Evolutionary conservation across 352 stramenopile genomes (phyloP), one percentile per base, ranked within the genome.

Genomic region (Salisapilia sapeloensis): DNA sequence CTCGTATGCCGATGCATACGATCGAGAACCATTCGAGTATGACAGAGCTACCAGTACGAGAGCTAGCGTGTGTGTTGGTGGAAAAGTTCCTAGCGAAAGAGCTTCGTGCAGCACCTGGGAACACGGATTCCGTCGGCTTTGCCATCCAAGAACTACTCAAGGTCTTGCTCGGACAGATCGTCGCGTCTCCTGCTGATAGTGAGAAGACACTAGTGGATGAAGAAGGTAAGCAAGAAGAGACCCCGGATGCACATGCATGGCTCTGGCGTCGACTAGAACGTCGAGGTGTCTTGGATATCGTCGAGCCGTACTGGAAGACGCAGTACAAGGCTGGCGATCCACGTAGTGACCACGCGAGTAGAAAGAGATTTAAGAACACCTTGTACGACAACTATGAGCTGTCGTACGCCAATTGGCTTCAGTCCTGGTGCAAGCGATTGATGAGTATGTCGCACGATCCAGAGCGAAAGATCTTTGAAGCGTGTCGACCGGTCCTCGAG

Each of bases 231-330:
- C 24, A n/a, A 29, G 12, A 29, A n/a, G n/a, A n/a, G n/a, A 29
- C 12, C 24, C 24, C 24, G 12, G 12, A 29, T 29, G 12, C 24
- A n/a, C n/a, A n/a, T 31, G 22, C 22, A n/a, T n/a, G n/a, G 70
- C 80, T 91, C 52, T 84, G 80, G 43, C 56, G 72, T 26, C 35
- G 69, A 37, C 89, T 91, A 33, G 72, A 91, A 24, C 57, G 67
- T 14, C 84, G 83, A 40, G 59, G 83, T 26, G 64, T 93, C 4
- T 45, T 92, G 24, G 69, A 94, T 43, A 80, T 90, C 38, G 60
- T 93, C 6, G 72, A 85, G 29, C 80, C 78, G 7, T 94, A 92
- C 34, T 94, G 77, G 80, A 80, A 69, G 25, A 89, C 78, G 17
- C 77, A 83, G 24, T 94, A 94, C 42, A 46, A 42, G 2, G 23